A percentile compares a stretch with the other conserved stretches of the same genome.
Conservation (phyloP, 306 rosid genomes). For the Dalbergia cultrata region DNA sequence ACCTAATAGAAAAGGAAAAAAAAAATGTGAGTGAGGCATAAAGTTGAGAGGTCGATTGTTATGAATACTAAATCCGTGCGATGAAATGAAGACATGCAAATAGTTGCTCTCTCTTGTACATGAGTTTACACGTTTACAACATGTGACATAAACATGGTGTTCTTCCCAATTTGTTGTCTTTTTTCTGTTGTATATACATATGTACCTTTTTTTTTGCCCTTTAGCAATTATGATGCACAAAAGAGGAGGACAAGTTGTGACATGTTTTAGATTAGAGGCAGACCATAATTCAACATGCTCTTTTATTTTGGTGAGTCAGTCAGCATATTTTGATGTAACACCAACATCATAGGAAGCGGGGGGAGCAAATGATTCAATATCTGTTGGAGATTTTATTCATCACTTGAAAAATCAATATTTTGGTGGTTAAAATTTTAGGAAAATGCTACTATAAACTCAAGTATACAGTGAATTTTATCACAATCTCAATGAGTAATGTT, state of each 20-base stretch:
- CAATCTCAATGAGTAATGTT: too few relatives aligned
- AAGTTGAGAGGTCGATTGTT: too few relatives aligned
- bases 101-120: background rate
- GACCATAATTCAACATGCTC: conserved; percentile 34
- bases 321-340: background rate
- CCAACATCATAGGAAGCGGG: conserved; percentile 21
- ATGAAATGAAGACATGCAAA: background rate
- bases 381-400: too few relatives aligned
- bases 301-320: conserved; percentile 10
- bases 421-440: too few relatives aligned
- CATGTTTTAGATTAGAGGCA: conserved; percentile 11
- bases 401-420: too few relatives aligned
- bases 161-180: background rate
- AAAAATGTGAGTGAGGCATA: too few relatives aligned
- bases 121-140: background rate
- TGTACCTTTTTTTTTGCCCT: background rate
- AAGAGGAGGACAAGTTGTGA: background rate
- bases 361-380: background rate
- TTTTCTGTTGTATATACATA: background rate
- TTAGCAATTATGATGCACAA: background rate
- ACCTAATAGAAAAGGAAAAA: too few relatives aligned
- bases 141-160: background rate
- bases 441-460: too few relatives aligned
- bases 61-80: background rate
- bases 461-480: too few relatives aligned